Evolutionary conservation across 225 moss, liverwort and hornwort genomes (phyloP).

Genomic region (Sphagnum tenellum): DNA sequence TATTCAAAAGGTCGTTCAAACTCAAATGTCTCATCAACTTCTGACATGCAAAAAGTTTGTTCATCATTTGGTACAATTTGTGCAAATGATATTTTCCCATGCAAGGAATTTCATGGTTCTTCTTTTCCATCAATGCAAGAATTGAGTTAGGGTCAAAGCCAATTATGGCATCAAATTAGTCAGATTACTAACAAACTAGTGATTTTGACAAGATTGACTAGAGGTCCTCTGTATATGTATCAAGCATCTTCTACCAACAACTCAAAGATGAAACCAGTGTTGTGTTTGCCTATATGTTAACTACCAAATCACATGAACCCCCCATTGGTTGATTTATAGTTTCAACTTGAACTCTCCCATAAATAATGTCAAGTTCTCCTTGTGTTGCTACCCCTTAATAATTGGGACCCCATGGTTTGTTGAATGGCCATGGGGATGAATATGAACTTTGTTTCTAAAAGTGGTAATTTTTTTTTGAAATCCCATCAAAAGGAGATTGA

Average conservation of each 20-base stretch:
- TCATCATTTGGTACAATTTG: no score
- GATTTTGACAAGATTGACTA: background rate
- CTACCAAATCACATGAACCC: constrained; percentile 3
- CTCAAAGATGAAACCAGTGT: no score
- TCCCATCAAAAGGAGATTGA: background rate
- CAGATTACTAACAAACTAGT: constrained; percentile 3
- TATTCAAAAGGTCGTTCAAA: no score
- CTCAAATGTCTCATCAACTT: no score
- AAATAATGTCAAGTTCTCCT: constrained; percentile 17
- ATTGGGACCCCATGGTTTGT: constrained; percentile 8
- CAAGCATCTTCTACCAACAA: constrained; percentile 10
- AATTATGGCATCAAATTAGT: constrained; percentile 5
- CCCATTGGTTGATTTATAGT: no score
- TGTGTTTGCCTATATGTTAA: background rate
- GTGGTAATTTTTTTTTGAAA: background rate
- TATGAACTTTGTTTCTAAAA: background rate
- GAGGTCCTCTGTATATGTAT: no score
- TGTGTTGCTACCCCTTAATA: constrained; percentile 5
- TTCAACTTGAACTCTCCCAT: constrained; percentile 32
- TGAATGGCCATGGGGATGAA: background rate
- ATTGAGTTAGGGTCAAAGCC: background rate
- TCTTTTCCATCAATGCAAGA: no score
- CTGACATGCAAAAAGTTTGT: no score
- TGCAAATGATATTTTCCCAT: background rate
- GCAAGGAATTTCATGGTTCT: no score